Percentiles rank a stretch among this genome's conserved stretches.
These are phyloP conservation scores for Omphalea diandra DNA, from an alignment of 441 rosid genomes.

Conservation along the genomic window DNA sequence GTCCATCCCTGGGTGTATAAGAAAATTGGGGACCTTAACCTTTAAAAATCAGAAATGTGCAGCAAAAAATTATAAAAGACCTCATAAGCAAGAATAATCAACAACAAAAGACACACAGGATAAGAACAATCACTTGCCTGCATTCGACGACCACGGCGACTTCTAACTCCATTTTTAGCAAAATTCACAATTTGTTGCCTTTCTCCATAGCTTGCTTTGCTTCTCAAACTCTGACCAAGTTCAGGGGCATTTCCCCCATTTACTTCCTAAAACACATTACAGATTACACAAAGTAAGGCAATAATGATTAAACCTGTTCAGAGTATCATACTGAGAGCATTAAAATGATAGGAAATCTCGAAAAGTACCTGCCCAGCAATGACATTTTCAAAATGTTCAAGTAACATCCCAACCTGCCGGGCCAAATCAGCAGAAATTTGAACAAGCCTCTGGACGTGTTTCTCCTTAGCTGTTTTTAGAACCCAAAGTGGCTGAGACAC, in stretches of 20 bases:
- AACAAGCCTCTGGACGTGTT: conserved; percentile 68
- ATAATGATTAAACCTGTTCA: not conserved
- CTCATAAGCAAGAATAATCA: conserved; percentile 15
- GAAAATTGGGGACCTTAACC: too few relatives aligned
- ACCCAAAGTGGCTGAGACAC: conserved; percentile 78
- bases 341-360: conserved; percentile 1
- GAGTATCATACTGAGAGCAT: not conserved
- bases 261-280: conserved; percentile 45
- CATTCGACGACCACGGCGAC: conserved; percentile 81
- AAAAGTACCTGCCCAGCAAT: conserved; percentile 48
- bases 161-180: conserved; percentile 81
- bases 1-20: too few relatives aligned
- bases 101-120: not conserved
- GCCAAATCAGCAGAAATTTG: conserved; percentile 92
- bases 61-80: too few relatives aligned
- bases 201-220: conserved; percentile 42
- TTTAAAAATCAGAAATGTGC: too few relatives aligned
- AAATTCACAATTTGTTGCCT: conserved; percentile 58
- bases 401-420: conserved; percentile 63
- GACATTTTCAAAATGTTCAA: conserved; percentile 56
- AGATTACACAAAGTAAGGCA: not conserved
- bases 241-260: conserved; percentile 27
- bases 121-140: conserved; percentile 45
- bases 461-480: conserved; percentile 80
- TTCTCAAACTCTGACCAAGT: conserved; percentile 31